Base-by-base conservation (phyloP, 495 filamentous ascomycete species). In the Penicillium dipodomyicola region DNA sequence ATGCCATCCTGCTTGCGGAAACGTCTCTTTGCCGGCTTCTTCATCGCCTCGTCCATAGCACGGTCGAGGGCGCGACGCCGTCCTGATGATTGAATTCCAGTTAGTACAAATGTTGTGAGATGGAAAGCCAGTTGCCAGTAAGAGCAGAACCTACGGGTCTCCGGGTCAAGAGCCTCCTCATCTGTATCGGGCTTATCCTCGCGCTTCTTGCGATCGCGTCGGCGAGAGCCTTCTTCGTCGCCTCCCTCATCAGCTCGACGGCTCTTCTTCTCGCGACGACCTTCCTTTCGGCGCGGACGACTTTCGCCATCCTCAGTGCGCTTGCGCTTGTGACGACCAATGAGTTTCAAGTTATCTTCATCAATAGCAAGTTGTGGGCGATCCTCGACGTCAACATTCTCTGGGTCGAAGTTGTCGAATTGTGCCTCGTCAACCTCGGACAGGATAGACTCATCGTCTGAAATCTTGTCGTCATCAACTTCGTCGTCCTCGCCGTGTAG, bases 351-450 rank as follows among this genome's bases (percentile, higher is more conserved):
- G 37, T 91, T 91, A 48, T 90, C 89, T 59, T 95, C 90, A 63
- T 97, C 95, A 56, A 97, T 90, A 17, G 89, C 87, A 27, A 94
- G 81, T 29, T 81, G 77, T 10, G 87, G 86, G 32, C 86, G 83
- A 58, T 92, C 89, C 50, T 93, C 88, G 63, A 92, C 80, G 37
- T 84, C 84, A 45, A 92, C 83, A 30, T 85, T 84, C 53, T 80
- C 82, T 0, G 88, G 88, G 64, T 97, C 91, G 72, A 96, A 96
- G 62, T 96, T 85, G 44, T 89, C 87, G 72, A 99, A 96, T 68
- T 95, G 87, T 44, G 87, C 88, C 68, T 97, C 94, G 71, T 97
- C 95, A 62, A 98, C 87, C 69, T 98, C 94, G 10, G 92, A 97
- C 15, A 96, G 83, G 51, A 89, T 83, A n/a, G 89, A 91, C 32